A percentile compares a stretch with the other conserved stretches of the same genome.
phyloP scores from a whole-genome alignment of 78 protist genomes.

The Speleostelium caveatum region DNA sequence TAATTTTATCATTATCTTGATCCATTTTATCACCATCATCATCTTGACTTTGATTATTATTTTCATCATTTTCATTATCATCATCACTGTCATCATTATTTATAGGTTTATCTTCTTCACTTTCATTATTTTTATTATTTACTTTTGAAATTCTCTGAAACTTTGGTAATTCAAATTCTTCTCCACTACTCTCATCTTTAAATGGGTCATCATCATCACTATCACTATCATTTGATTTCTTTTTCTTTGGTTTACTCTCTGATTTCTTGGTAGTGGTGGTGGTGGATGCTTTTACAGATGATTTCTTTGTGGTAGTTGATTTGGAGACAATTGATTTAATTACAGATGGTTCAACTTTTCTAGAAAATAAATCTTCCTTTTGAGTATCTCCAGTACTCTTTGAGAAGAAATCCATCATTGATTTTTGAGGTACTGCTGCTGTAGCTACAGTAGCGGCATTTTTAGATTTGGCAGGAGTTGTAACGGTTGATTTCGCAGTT shows the following conservation, averaged over 20 bases:
- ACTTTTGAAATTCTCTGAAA: not conserved
- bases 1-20: not conserved
- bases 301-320: not conserved
- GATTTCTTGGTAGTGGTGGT: not conserved
- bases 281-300: not conserved
- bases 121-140: not conserved
- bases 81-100: not conserved
- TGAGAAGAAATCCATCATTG: slow-evolving; percentile 20
- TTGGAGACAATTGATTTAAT: not conserved
- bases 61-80: not conserved
- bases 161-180: slow-evolving; percentile 1
- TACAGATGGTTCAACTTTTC: slow-evolving; percentile 1
- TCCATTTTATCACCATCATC: not conserved
- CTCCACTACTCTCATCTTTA: not conserved
- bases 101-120: not conserved
- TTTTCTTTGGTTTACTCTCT: slow-evolving; percentile 5
- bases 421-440: too few relatives aligned
- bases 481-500: not conserved
- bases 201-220: slow-evolving; percentile 31
- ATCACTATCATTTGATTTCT: slow-evolving; percentile 9
- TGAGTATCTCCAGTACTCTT: not conserved
- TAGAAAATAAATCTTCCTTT: slow-evolving; percentile 3
- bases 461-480: not conserved
- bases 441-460: slow-evolving; percentile 2
- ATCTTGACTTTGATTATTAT: not conserved